A percentile compares a stretch with the other conserved stretches of the same genome.
phyloP scores from a whole-genome alignment of 106 monocot species.

The Vanilla planifolia region DNA sequence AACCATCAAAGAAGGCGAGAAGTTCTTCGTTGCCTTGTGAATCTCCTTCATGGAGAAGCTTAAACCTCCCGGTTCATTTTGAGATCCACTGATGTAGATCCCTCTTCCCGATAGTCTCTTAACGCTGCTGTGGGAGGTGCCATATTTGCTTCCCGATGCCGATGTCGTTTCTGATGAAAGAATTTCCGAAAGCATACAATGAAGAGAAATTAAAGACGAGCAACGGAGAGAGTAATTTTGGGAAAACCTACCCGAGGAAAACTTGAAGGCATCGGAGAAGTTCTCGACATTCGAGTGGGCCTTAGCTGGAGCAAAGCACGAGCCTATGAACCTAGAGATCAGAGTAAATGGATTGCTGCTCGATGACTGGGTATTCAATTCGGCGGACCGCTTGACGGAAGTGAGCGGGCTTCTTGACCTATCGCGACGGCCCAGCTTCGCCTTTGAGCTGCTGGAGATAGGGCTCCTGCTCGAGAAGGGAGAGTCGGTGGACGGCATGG shows the following conservation, averaged over 20 bases:
- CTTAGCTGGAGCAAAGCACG: constrained; percentile 2
- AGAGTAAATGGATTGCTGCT: constrained; percentile 6
- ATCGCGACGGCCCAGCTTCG: neutral
- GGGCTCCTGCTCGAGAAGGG: neutral
- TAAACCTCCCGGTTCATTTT: constrained; percentile 16
- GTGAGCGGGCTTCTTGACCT: neutral
- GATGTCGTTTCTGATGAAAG: constrained; percentile 1
- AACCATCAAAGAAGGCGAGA: constrained; percentile 47
- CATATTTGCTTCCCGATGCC: constrained; percentile 3
- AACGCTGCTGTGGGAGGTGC: constrained; percentile 11
- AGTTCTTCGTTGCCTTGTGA: constrained; percentile 55
- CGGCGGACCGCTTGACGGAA: neutral
- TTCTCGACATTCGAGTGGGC: neutral
- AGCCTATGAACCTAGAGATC: neutral
- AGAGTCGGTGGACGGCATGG: constrained; percentile 1
- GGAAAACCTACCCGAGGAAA: constrained; percentile 5
- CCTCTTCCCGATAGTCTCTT: constrained; percentile 20
- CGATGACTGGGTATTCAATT: neutral
- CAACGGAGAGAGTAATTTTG: too few relatives aligned
- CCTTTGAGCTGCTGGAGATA: neutral
- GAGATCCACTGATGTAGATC: constrained; percentile 9
- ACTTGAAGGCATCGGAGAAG: constrained; percentile 8
- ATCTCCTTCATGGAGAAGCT: constrained; percentile 45
- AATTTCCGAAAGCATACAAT: neutral
- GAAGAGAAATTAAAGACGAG: too few relatives aligned